A percentile compares a stretch with the other conserved stretches of the same genome.
Conservation (phyloP, 257 asterid genomes). For the Solanum megistacrolobum region DNA sequence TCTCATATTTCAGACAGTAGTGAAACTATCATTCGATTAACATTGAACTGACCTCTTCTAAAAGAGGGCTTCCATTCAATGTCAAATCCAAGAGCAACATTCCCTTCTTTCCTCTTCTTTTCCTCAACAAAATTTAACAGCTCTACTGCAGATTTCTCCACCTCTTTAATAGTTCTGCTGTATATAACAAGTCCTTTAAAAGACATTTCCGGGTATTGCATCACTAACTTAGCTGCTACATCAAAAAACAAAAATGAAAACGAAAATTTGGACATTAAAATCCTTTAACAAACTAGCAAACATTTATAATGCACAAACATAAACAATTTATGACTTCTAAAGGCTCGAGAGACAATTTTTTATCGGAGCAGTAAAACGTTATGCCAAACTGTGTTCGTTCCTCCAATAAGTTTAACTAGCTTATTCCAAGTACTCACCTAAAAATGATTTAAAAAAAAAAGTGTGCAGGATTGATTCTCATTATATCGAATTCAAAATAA, state of each 20-base stretch:
- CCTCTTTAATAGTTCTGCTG: slow-evolving; percentile 68
- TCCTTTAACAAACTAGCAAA: not conserved
- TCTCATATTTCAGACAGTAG: not conserved
- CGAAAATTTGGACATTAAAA: not conserved
- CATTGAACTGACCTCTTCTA: slow-evolving; percentile 41
- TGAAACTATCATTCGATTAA: not conserved
- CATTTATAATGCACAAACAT: not conserved
- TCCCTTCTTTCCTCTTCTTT: slow-evolving; percentile 40
- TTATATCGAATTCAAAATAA: not conserved
- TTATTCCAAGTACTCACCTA: not conserved
- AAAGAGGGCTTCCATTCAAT: slow-evolving; percentile 91
- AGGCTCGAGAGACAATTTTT: not conserved
- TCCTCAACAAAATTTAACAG: slow-evolving; percentile 62
- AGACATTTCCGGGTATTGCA: slow-evolving; percentile 31
- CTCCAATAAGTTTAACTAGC: not conserved
- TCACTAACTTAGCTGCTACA: not conserved
- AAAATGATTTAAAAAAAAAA: too few relatives aligned
- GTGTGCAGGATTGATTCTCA: not conserved
- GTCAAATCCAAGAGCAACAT: slow-evolving; percentile 77
- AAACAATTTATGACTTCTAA: not conserved
- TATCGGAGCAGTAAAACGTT: not conserved
- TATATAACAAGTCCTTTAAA: slow-evolving; percentile 64
- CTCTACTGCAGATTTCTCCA: slow-evolving; percentile 64
- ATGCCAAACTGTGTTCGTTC: not conserved
- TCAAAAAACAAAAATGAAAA: not conserved